These are phyloP conservation scores for Arabidopsis hybrid DNA, from an alignment of 441 rosid species.

Conservation along the genomic window DNA sequence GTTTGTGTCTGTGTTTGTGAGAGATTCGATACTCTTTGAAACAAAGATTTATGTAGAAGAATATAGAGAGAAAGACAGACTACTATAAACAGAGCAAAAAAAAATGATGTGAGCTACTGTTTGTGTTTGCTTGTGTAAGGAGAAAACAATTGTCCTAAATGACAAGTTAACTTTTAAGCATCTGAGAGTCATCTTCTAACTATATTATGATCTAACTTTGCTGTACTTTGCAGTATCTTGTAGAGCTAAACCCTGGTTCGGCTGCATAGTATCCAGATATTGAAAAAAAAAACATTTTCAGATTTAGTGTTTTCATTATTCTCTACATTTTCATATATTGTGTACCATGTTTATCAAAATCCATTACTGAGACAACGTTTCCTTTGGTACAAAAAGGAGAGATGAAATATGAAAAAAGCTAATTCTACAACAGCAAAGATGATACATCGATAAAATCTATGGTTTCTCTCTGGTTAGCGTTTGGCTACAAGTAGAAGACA, in stretches of 20 bases:
- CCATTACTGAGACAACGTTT: not conserved
- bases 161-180: conserved; percentile 22
- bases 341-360: not conserved
- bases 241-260: not conserved
- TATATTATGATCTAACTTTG: not conserved
- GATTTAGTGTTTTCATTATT: not conserved
- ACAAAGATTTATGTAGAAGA: conserved; percentile 40
- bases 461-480: conserved; percentile 5
- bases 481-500: not conserved
- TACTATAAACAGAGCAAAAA: conserved; percentile 26
- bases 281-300: not conserved
- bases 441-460: conserved; percentile 10
- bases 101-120: conserved; percentile 29
- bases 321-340: not conserved
- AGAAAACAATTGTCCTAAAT: conserved; percentile 17
- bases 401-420: conserved; percentile 2
- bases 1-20: conserved; percentile 39
- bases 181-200: not conserved
- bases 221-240: not conserved
- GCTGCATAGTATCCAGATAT: not conserved
- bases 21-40: conserved; percentile 40
- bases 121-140: conserved; percentile 39
- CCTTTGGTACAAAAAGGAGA: conserved; percentile 13
- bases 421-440: conserved; percentile 28
- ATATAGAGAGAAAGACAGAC: conserved; percentile 24